Conservation (phyloP, 2,329 filamentous ascomycete genomes). For the Alternaria novae-zelandiae region DNA sequence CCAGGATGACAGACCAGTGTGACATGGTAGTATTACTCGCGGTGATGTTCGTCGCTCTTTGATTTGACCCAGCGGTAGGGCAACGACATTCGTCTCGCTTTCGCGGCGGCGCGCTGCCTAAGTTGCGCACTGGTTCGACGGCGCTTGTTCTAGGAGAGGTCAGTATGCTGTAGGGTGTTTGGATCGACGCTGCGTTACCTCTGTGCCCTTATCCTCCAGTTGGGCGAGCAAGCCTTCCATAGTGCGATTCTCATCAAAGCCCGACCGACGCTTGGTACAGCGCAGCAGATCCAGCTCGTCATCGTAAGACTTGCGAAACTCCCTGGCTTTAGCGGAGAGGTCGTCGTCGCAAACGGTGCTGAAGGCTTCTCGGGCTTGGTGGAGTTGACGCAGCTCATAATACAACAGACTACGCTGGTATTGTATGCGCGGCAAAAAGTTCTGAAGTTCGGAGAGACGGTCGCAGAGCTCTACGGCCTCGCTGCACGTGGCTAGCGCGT, state of each 20-base stretch:
- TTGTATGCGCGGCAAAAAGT: constrained; percentile 32
- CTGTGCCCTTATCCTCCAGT: constrained; percentile 17
- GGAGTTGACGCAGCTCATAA: constrained; percentile 30
- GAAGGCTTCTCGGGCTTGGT: constrained; percentile 31
- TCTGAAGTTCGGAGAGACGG: constrained; percentile 25
- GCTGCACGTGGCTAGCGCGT: constrained; percentile 41
- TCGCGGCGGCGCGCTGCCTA: constrained; percentile 25
- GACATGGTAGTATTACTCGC: background rate
- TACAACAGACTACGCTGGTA: constrained; percentile 34
- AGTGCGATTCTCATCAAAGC: constrained; percentile 38
- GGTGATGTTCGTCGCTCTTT: constrained; percentile 5
- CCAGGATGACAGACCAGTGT: background rate
- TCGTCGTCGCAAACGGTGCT: constrained; percentile 9
- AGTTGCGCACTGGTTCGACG: constrained; percentile 33
- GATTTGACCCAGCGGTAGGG: constrained; percentile 22
- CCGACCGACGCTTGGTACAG: constrained; percentile 26
- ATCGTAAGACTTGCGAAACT: constrained; percentile 25
- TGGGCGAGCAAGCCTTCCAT: constrained; percentile 25
- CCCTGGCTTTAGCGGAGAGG: constrained; percentile 12
- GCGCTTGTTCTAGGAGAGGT: constrained; percentile 24
- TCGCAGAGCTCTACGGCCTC: constrained; percentile 40
- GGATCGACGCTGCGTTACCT: constrained; percentile 4
- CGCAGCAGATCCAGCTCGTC: constrained; percentile 24
- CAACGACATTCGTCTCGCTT: constrained; percentile 33
- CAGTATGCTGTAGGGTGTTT: background rate